A percentile compares a stretch with the other conserved stretches of the same genome.
These are phyloP conservation scores for Phytophthora citrophthora DNA, from an alignment of 352 stramenopile species.

Conservation along the genomic window DNA sequence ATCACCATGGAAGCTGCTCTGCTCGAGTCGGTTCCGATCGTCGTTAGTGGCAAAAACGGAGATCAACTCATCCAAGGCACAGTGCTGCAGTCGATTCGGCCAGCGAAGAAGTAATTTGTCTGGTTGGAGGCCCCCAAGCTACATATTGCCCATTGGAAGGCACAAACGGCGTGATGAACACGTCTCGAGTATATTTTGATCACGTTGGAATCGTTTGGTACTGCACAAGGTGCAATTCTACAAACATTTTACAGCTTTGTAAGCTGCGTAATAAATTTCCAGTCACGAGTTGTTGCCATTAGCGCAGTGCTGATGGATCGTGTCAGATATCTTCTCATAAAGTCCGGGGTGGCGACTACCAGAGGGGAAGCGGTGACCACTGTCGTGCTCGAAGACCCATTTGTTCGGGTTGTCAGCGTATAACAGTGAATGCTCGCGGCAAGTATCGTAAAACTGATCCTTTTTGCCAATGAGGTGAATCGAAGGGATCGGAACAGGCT, in stretches of 20 bases:
- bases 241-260: not conserved
- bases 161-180: not conserved
- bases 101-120: constrained; percentile 19
- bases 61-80: constrained; percentile 73
- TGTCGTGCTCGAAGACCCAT: not conserved
- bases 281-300: not conserved
- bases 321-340: constrained; percentile 29
- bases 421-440: constrained; percentile 38
- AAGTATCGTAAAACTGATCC: constrained; percentile 50
- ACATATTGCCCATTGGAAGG: constrained; percentile 22
- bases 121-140: not conserved
- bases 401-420: constrained; percentile 22
- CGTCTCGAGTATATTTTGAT: constrained; percentile 5
- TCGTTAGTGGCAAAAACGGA: constrained; percentile 87
- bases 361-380: constrained; percentile 40
- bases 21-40: constrained; percentile 62
- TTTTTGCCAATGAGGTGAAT: constrained; percentile 63
- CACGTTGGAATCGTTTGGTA: too few species aligned
- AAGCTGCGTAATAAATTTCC: not conserved
- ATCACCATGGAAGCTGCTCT: constrained; percentile 66
- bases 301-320: constrained; percentile 27
- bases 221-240: not conserved
- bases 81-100: constrained; percentile 21
- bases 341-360: constrained; percentile 22
- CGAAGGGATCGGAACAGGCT: constrained; percentile 54